phyloP scores from a whole-genome alignment of 2,329 filamentous ascomycete species.

The Alternaria triticina region DNA sequence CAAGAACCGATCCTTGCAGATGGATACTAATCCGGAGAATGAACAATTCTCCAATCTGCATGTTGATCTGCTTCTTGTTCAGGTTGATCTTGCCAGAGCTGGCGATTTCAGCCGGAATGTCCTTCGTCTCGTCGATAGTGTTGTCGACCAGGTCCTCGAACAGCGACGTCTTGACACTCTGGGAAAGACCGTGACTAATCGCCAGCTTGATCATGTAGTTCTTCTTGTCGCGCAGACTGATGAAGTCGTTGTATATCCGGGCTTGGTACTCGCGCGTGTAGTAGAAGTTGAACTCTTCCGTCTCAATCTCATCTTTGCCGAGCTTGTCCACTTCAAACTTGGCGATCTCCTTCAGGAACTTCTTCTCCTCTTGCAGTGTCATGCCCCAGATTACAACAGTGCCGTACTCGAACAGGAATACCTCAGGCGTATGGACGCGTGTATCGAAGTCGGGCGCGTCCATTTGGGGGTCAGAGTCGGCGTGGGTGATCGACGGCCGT shows the following conservation, averaged over 20 bases:
- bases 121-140: slow-evolving; percentile 91
- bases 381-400: slow-evolving; percentile 99
- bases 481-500: slow-evolving; percentile 35
- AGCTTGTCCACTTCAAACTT: slow-evolving; percentile 95
- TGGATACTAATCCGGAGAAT: slow-evolving; percentile 98
- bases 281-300: slow-evolving; percentile 99
- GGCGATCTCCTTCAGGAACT: slow-evolving; percentile 89
- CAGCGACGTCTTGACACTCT: slow-evolving; percentile 96
- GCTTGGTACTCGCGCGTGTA: slow-evolving; percentile 98
- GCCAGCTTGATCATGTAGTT: slow-evolving; percentile 99
- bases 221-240: slow-evolving; percentile 88
- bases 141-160: slow-evolving; percentile 96
- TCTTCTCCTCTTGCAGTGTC: slow-evolving; percentile 85
- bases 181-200: slow-evolving; percentile 92
- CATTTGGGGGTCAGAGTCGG: slow-evolving; percentile 41
- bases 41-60: slow-evolving; percentile 98
- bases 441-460: slow-evolving; percentile 78
- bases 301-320: slow-evolving; percentile 85
- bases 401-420: slow-evolving; percentile 97
- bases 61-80: slow-evolving; percentile 90
- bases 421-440: slow-evolving; percentile 86
- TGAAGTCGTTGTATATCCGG: slow-evolving; percentile 99
- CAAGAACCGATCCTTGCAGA: slow-evolving; percentile 92
- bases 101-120: slow-evolving; percentile 91
- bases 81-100: slow-evolving; percentile 90